These are phyloP conservation scores for Vanilla planifolia DNA, from an alignment of 106 monocot species.

Conservation along the genomic window DNA sequence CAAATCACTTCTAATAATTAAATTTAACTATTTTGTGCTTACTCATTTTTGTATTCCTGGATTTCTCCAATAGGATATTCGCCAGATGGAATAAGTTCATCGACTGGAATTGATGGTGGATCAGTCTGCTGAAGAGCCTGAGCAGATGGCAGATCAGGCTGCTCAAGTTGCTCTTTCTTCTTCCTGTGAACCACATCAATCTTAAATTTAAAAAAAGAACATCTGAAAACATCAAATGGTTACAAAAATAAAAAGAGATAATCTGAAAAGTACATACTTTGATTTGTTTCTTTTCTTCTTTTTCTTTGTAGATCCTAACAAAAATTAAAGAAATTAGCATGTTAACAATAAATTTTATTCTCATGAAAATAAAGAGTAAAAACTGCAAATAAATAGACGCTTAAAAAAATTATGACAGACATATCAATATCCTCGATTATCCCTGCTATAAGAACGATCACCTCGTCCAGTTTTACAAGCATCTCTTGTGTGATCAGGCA, in stretches of 20 bases:
- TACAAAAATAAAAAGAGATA: no score
- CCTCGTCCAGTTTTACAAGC: no score
- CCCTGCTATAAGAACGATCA: no score
- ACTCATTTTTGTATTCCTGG: conserved; percentile 98
- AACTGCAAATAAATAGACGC: no score
- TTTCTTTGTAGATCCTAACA: conserved; percentile 9
- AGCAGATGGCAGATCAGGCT: conserved; percentile 50
- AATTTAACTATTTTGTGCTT: conserved; percentile 20
- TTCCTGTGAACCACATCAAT: conserved; percentile 50
- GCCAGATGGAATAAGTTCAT: conserved; percentile 80
- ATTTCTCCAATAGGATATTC: conserved; percentile 92
- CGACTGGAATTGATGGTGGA: conserved; percentile 90
- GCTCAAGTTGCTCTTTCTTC: conserved; percentile 68
- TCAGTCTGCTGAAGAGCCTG: conserved; percentile 47
- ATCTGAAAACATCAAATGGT: no score
- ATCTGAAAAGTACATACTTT: conserved; percentile 1
- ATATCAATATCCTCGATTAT: no score
- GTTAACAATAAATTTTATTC: no score
- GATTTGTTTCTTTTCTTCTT: conserved; percentile 8
- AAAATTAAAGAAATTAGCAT: not conserved
- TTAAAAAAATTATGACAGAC: no score
- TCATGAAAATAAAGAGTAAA: no score
- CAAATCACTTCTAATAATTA: no score
- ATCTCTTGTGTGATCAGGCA: no score
- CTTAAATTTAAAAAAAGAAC: no score